These are phyloP conservation scores for Aspergillus intermedius DNA, from an alignment of 2,329 filamentous ascomycete species.

Conservation along the genomic window DNA sequence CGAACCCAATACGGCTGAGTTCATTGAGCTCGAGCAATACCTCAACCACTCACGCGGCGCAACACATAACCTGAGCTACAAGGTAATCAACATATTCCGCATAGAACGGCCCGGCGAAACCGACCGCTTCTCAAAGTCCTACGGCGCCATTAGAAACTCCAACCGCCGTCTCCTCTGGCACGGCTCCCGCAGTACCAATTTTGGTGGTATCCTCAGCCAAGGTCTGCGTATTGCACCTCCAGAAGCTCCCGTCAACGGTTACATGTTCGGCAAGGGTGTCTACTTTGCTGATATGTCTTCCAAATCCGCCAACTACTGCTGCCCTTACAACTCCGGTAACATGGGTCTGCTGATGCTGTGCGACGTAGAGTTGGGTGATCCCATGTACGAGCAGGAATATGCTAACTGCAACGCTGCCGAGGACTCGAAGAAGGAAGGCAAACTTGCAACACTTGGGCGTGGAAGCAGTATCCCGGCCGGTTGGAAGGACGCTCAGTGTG, in stretches of 20 bases:
- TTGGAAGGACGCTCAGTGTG: constrained; percentile 69
- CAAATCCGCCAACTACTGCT: constrained; percentile 77
- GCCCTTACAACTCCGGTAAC: constrained; percentile 53
- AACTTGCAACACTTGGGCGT: constrained; percentile 64
- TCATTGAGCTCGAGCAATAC: constrained; percentile 58
- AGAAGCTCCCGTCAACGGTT: constrained; percentile 68
- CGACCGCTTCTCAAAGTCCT: constrained; percentile 60
- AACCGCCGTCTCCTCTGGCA: constrained; percentile 81
- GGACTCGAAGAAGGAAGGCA: constrained; percentile 53
- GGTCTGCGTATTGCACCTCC: constrained; percentile 80
- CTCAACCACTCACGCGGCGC: constrained; percentile 59
- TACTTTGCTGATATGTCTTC: constrained; percentile 80
- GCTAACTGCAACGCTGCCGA: constrained; percentile 59
- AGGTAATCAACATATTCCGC: constrained; percentile 71
- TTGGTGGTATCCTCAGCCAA: constrained; percentile 78
- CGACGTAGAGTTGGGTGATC: constrained; percentile 73
- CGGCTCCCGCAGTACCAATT: constrained; percentile 76
- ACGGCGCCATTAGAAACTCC: constrained; percentile 47
- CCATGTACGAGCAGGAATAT: constrained; percentile 58
- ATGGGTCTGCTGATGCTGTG: constrained; percentile 73
- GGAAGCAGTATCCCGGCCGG: constrained; percentile 57
- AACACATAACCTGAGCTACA: constrained; percentile 54
- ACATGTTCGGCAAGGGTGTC: constrained; percentile 88
- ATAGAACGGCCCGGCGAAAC: constrained; percentile 69
- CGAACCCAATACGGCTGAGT: constrained; percentile 55